These are phyloP conservation scores for Davidsoniella australis DNA, from an alignment of 2,329 filamentous ascomycete species.

Conservation along the genomic window DNA sequence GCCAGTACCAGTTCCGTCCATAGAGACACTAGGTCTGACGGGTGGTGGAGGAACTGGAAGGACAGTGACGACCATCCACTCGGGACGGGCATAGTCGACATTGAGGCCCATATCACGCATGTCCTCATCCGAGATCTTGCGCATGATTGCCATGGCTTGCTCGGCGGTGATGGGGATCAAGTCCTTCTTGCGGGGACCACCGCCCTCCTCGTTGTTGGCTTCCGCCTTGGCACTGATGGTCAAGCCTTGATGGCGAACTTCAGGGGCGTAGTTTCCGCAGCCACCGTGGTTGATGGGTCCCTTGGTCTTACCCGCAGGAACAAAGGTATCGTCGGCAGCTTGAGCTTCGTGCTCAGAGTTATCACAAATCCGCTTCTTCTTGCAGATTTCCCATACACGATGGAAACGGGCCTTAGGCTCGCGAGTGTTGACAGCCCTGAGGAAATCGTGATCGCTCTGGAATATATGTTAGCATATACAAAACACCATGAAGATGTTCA, in stretches of 20 bases:
- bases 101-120: slow-evolving; percentile 80
- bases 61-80: slow-evolving; percentile 96
- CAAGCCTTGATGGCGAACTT: slow-evolving; percentile 72
- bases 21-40: slow-evolving; percentile 89
- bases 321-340: slow-evolving; percentile 51
- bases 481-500: neutral
- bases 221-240: slow-evolving; percentile 54
- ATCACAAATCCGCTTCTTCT: slow-evolving; percentile 72
- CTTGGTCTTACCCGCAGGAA: slow-evolving; percentile 37
- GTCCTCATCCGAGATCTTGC: slow-evolving; percentile 65
- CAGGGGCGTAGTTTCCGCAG: slow-evolving; percentile 81
- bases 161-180: slow-evolving; percentile 71
- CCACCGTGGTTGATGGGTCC: slow-evolving; percentile 55
- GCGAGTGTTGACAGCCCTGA: slow-evolving; percentile 63
- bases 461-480: slow-evolving; percentile 34
- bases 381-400: slow-evolving; percentile 79
- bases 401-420: slow-evolving; percentile 93
- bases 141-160: slow-evolving; percentile 72
- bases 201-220: slow-evolving; percentile 34
- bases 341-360: slow-evolving; percentile 56
- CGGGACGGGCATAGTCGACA: slow-evolving; percentile 83
- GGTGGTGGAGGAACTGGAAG: slow-evolving; percentile 89
- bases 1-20: slow-evolving; percentile 84
- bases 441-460: slow-evolving; percentile 72
- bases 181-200: slow-evolving; percentile 45